A percentile compares a stretch with the other conserved stretches of the same genome.
Evolutionary conservation across 768 basidiomycete species (phyloP).

Genomic region (Psilocybe cyanescens): DNA sequence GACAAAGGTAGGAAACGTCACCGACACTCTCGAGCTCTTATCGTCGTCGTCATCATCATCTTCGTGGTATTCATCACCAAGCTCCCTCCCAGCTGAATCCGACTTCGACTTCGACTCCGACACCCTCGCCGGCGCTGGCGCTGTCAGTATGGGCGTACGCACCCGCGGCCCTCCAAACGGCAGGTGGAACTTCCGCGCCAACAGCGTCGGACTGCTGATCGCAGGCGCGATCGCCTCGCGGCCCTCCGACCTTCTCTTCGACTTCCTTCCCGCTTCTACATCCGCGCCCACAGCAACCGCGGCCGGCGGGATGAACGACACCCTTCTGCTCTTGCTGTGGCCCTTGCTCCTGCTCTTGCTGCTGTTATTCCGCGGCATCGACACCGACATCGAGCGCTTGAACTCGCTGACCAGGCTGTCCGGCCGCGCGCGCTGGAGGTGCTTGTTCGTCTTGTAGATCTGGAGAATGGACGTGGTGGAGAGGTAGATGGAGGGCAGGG

Average conservation of each 20-base stretch:
- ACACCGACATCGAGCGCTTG: background rate
- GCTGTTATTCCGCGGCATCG: background rate
- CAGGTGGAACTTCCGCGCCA: slow-evolving; percentile 24
- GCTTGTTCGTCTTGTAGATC: slow-evolving; percentile 37
- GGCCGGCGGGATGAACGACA: slow-evolving; percentile 2
- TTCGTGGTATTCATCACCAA: background rate
- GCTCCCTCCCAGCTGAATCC: background rate
- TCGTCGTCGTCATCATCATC: background rate
- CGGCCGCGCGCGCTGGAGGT: slow-evolving; percentile 40
- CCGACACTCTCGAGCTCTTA: slow-evolving; percentile 31
- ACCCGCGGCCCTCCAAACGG: slow-evolving; percentile 19
- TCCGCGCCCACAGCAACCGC: slow-evolving; percentile 13
- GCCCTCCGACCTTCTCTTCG: background rate
- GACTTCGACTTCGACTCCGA: background rate
- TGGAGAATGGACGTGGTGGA: slow-evolving; percentile 46
- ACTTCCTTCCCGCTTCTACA: background rate
- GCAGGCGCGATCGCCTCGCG: background rate
- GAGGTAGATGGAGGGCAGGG: slow-evolving; percentile 55
- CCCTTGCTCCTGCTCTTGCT: background rate
- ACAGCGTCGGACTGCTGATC: slow-evolving; percentile 18
- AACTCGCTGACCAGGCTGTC: slow-evolving; percentile 22
- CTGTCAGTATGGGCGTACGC: background rate
- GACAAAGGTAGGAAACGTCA: slow-evolving; percentile 37
- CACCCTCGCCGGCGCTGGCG: background rate
- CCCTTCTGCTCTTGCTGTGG: background rate